A percentile compares a stretch with the other conserved stretches of the same genome.
Conservation (phyloP, 2,329 filamentous ascomycete species). For the Dothidotthia symphoricarpi region DNA sequence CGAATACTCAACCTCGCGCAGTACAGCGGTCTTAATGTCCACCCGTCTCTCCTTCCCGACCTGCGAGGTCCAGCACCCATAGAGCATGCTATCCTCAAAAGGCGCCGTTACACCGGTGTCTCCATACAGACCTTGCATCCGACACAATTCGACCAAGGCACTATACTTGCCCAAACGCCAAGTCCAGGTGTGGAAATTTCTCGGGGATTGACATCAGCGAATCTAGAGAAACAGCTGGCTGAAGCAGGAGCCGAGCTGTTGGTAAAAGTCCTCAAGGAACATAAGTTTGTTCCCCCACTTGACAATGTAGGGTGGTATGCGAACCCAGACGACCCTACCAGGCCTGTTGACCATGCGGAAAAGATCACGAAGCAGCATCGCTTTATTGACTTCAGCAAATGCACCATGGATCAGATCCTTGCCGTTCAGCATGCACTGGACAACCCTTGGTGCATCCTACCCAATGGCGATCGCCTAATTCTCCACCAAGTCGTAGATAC, state of each 20-base stretch:
- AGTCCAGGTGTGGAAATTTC: conserved; percentile 55
- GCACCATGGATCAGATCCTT: conserved; percentile 56
- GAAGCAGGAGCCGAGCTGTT: conserved; percentile 70
- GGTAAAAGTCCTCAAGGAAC: conserved; percentile 60
- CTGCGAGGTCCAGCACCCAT: conserved; percentile 84
- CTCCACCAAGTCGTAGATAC: conserved; percentile 16
- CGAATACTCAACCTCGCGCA: conserved; percentile 67
- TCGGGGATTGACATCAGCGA: conserved; percentile 49
- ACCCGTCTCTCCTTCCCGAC: conserved; percentile 86
- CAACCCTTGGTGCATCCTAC: conserved; percentile 59
- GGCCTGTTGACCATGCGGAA: conserved; percentile 56
- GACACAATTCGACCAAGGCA: conserved; percentile 73
- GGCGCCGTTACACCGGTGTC: conserved; percentile 65
- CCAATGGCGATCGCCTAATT: conserved; percentile 30
- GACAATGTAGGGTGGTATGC: conserved; percentile 35
- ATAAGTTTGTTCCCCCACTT: conserved; percentile 65
- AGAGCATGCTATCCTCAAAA: conserved; percentile 73
- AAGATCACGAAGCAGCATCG: conserved; percentile 69
- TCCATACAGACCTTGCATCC: conserved; percentile 84
- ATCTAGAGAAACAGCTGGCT: conserved; percentile 57
- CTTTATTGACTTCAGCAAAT: conserved; percentile 60
- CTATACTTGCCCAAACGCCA: conserved; percentile 66
- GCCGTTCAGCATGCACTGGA: conserved; percentile 61
- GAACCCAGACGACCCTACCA: conserved; percentile 13
- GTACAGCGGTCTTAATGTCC: conserved; percentile 90